Base-by-base conservation (phyloP, 2,329 filamentous ascomycete genomes). In the Ambrosiella beaveri region DNA sequence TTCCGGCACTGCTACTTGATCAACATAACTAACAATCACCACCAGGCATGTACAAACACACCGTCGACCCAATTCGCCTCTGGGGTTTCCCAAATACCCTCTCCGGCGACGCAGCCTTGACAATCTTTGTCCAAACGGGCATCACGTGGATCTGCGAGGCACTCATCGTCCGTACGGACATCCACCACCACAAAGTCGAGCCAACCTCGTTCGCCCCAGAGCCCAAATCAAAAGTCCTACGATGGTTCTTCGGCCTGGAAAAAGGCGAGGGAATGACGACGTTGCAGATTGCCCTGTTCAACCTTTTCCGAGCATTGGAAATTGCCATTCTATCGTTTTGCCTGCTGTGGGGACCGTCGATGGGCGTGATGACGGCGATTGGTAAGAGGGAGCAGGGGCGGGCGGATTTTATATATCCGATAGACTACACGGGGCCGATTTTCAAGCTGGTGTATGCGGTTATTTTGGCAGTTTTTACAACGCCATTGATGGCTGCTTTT, bases 71-170 rank as follows among this genome's bases (percentile, higher is more conserved):
- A 1, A 73, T 78, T 61, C 70, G 71, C 13, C 68, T 79, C 51
- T 78, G 74, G 63, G 65, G 69, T 61, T 71, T 76, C 36, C 75
- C 76, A 61, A 75, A 75, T 62, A 77, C 75, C 1, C 67, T 79
- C 1, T 70, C 74, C 8, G 73, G 70, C 57, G 76, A 79, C 64
- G 72, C 71, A 2, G 72, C 69, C 41, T 68, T 79, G 45, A 78
- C 76, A n/a, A 70, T 76, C 59, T 68, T 78, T 61, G 56, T 78
- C 55, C 75, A 78, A 64, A 71, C 68, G 62, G 64, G 75, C 61
- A 67, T 76, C 52, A 79, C 76, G 19, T 79, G 76, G 75, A 66
- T 75, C 55, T 66, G 76, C 47, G 74, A 78, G 63, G 66, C 71
- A 40, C 59, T 70, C 36, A 64, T 77, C n/a, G 74, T 79, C 35